Conservation (phyloP, 345 rosid species). For the Reutealis trisperma region DNA sequence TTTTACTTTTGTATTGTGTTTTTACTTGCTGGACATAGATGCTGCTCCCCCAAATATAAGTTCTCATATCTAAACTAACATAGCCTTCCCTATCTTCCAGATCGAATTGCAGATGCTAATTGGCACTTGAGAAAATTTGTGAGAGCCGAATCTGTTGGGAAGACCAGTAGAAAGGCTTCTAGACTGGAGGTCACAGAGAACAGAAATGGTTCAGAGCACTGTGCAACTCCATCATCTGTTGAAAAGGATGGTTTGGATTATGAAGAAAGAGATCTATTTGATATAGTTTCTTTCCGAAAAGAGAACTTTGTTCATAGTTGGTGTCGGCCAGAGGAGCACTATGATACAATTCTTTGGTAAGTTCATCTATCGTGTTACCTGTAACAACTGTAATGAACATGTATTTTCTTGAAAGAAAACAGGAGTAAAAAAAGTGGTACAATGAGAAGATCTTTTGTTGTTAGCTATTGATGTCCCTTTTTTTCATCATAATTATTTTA, state of each 20-base stretch:
- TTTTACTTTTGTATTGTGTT: background rate
- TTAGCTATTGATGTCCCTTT: no score
- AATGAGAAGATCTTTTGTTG: background rate
- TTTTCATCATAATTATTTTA: no score
- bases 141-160: slow-evolving; percentile 40
- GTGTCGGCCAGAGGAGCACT: slow-evolving; percentile 38
- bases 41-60: background rate
- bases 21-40: no score
- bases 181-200: slow-evolving; percentile 26
- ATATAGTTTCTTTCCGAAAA: slow-evolving; percentile 63
- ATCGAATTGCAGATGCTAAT: slow-evolving; percentile 66
- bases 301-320: slow-evolving; percentile 71
- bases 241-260: slow-evolving; percentile 22
- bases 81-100: slow-evolving; percentile 32
- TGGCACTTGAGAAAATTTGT: slow-evolving; percentile 68
- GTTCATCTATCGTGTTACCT: background rate
- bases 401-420: no score
- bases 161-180: slow-evolving; percentile 31
- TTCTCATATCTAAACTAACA: background rate
- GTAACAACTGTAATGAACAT: no score
- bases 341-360: slow-evolving; percentile 88
- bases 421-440: no score
- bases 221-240: slow-evolving; percentile 18
- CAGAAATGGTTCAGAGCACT: slow-evolving; percentile 28
- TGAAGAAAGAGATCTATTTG: slow-evolving; percentile 45